Conservation (phyloP, 106 monocot genomes). For the Acorus gramineus region DNA sequence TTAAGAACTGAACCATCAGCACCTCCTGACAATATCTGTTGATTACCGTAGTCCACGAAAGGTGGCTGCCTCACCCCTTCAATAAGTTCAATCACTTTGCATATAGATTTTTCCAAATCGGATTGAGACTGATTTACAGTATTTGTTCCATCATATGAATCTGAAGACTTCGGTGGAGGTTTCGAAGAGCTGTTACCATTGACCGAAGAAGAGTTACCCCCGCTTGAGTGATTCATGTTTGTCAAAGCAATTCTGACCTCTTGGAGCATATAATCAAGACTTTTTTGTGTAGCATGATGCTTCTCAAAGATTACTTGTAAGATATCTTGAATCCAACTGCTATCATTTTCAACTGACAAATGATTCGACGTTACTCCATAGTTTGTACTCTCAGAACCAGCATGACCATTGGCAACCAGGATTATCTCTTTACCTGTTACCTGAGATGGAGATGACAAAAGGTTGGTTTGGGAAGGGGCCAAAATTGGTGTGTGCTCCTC, state of each 20-base stretch:
- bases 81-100: constrained; percentile 34
- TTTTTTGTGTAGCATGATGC: constrained; percentile 18
- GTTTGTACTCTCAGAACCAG: not conserved
- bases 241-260: constrained; percentile 19
- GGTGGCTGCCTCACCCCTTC: constrained; percentile 39
- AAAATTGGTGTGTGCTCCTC: constrained; percentile 7
- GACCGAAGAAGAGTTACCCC: not conserved
- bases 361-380: not conserved
- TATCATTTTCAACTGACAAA: constrained; percentile 19
- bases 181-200: not conserved
- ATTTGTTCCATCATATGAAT: constrained; percentile 6
- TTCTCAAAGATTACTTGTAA: constrained; percentile 26
- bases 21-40: constrained; percentile 8
- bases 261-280: constrained; percentile 22
- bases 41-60: constrained; percentile 1
- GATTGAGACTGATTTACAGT: constrained; percentile 3
- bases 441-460: constrained; percentile 3
- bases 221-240: not conserved
- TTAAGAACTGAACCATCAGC: not conserved
- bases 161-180: constrained; percentile 1
- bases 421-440: constrained; percentile 24
- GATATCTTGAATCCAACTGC: constrained; percentile 37
- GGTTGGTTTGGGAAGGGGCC: constrained; percentile 6
- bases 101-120: constrained; percentile 24
- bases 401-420: constrained; percentile 5